Base-by-base conservation (phyloP, 306 rosid genomes). In the Cucurbita maxima region DNA sequence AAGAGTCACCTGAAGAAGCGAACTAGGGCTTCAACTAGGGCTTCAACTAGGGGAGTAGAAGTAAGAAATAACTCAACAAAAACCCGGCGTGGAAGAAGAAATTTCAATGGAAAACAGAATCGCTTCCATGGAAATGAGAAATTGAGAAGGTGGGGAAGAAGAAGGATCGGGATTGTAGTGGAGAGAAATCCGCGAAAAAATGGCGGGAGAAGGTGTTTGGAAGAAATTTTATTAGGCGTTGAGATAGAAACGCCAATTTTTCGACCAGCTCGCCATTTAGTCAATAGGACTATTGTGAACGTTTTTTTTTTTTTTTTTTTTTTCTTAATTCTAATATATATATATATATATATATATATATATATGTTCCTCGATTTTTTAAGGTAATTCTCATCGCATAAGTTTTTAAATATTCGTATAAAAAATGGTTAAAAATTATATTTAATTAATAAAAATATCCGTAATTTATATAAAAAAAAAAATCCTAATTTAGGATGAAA, bases 21-120 rank as follows among this genome's bases (percentile, higher is more conserved):
- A 70, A 51, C 59, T 70, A 70, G 74, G 74, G 74, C 59, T 25
- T 70, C 59, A n/a, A n/a, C n/a, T n/a, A n/a, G n/a, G n/a, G n/a
- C n/a, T 70, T 70, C 59, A 2, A 70, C 11, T 70, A 0, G 4
- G 73, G 43, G 38, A 25, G 15, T n/a, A 22, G 20, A 48, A 69
- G 7, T 45, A 25, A 0, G 44, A 8, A 47, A 18, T 13, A 30
- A 8, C 51, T 15, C 30, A 48, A 50, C 6, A 70, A 3, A 34
- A 70, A 4, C 16, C 16, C 3, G 15, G 3, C 16, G 30, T 4
- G 43, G 16, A 50, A 8, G 15, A 50, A 15, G 45, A 34, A 12
- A 14, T 3, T 22, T 11, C 73, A 52, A 5, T 0, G 13, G 18
- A 51, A 10, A 34, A 70, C 59, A 30, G 47, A 16, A 51, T 30